phyloP scores from a whole-genome alignment of 495 filamentous ascomycete genomes.

The Lepidopterella palustris region DNA sequence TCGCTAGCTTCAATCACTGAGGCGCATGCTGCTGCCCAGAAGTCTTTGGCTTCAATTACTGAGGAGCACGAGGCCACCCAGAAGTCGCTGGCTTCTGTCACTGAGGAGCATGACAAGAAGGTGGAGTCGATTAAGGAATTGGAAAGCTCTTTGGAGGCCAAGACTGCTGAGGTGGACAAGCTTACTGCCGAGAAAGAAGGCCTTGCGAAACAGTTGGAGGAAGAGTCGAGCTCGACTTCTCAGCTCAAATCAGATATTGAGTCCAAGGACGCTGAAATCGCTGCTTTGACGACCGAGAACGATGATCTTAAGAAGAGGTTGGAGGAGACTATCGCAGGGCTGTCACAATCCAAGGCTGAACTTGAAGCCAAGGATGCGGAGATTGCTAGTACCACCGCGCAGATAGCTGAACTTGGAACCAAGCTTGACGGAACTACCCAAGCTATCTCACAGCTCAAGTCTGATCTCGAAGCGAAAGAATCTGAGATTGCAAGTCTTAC shows the following conservation, averaged over 20 bases:
- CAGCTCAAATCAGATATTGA: not conserved
- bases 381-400: slow-evolving; percentile 2
- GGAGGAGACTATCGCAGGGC: not conserved
- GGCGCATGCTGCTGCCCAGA: not conserved
- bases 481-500: slow-evolving; percentile 3
- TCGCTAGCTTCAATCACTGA: slow-evolving; percentile 5
- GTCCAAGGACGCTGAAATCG: not conserved
- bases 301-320: not conserved
- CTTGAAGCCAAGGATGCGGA: slow-evolving; percentile 6
- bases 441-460: not conserved
- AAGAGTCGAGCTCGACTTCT: not conserved
- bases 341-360: not conserved
- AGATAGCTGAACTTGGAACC: not conserved
- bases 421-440: not conserved
- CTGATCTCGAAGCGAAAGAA: slow-evolving; percentile 6
- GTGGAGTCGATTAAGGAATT: not conserved
- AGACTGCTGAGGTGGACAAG: slow-evolving; percentile 3
- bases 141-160: not conserved
- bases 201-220: not conserved
- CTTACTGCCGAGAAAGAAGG: slow-evolving; percentile 7
- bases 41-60: slow-evolving; percentile 1
- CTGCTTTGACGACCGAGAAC: not conserved
- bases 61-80: slow-evolving; percentile 1
- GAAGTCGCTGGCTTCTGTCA: not conserved
- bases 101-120: slow-evolving; percentile 8